These are phyloP conservation scores for Penicillium corylophilum DNA, from an alignment of 2,329 filamentous ascomycete species.

Conservation along the genomic window DNA sequence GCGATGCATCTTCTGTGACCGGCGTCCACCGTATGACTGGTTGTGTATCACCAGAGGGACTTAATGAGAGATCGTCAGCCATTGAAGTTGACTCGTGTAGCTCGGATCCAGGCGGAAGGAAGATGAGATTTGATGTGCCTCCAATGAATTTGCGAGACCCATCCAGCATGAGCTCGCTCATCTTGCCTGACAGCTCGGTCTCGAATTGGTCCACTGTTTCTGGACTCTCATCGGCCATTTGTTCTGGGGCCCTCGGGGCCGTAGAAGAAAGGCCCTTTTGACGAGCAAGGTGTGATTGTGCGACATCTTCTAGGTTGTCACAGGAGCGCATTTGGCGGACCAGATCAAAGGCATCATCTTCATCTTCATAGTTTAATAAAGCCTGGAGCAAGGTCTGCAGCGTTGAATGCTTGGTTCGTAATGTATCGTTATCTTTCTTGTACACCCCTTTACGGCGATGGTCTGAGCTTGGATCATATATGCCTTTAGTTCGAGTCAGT, in stretches of 20 bases:
- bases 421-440: slow-evolving; percentile 84
- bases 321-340: slow-evolving; percentile 87
- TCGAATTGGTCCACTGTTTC: slow-evolving; percentile 58
- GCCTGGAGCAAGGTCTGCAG: slow-evolving; percentile 90
- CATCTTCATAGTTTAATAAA: slow-evolving; percentile 85
- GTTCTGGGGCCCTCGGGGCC: slow-evolving; percentile 32
- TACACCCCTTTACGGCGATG: slow-evolving; percentile 96
- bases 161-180: slow-evolving; percentile 86
- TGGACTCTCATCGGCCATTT: slow-evolving; percentile 40
- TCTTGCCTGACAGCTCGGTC: slow-evolving; percentile 82
- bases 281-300: slow-evolving; percentile 56
- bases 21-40: slow-evolving; percentile 83
- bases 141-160: slow-evolving; percentile 88
- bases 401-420: slow-evolving; percentile 83
- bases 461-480: slow-evolving; percentile 95
- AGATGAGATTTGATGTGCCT: slow-evolving; percentile 90
- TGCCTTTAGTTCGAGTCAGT: slow-evolving; percentile 57
- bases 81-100: slow-evolving; percentile 39
- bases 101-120: slow-evolving; percentile 59
- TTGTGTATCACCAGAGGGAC: slow-evolving; percentile 56
- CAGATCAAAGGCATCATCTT: slow-evolving; percentile 78
- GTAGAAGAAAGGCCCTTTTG: slow-evolving; percentile 50
- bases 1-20: slow-evolving; percentile 74
- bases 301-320: slow-evolving; percentile 68
- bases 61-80: slow-evolving; percentile 47